These are phyloP conservation scores for Liriodendron chinense DNA, from an alignment of 164 flowering plant genomes.

Conservation along the genomic window DNA sequence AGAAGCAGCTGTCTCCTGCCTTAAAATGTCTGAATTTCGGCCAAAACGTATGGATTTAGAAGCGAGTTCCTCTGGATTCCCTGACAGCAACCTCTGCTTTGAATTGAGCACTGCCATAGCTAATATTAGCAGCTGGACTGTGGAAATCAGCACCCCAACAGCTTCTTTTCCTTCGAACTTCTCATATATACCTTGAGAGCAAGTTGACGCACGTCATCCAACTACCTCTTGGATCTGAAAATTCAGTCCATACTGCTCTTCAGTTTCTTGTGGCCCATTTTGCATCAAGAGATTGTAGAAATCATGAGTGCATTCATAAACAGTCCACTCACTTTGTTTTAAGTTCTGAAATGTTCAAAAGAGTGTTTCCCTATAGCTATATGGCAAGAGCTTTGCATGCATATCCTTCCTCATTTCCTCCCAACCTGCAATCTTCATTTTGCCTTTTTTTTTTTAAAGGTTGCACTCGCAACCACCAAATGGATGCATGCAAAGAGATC, in stretches of 20 bases:
- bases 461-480: background rate
- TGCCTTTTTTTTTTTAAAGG: too few relatives aligned
- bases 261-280: conserved; percentile 1
- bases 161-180: background rate
- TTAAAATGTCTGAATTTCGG: too few relatives aligned
- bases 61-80: background rate
- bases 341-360: background rate
- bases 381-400: too few relatives aligned
- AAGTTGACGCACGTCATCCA: background rate
- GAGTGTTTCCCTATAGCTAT: background rate
- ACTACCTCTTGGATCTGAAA: background rate
- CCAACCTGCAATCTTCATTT: too few relatives aligned
- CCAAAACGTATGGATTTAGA: background rate
- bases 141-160: background rate
- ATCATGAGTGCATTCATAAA: background rate
- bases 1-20: too few relatives aligned
- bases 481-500: background rate
- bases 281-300: background rate
- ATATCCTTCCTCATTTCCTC: background rate
- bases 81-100: background rate
- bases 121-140: background rate
- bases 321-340: background rate
- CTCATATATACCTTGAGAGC: background rate
- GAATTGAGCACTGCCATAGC: background rate
- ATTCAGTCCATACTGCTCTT: background rate